Evolutionary conservation across 108 stramenopile species (phyloP).

Genomic region (Conticribra guillardii): DNA sequence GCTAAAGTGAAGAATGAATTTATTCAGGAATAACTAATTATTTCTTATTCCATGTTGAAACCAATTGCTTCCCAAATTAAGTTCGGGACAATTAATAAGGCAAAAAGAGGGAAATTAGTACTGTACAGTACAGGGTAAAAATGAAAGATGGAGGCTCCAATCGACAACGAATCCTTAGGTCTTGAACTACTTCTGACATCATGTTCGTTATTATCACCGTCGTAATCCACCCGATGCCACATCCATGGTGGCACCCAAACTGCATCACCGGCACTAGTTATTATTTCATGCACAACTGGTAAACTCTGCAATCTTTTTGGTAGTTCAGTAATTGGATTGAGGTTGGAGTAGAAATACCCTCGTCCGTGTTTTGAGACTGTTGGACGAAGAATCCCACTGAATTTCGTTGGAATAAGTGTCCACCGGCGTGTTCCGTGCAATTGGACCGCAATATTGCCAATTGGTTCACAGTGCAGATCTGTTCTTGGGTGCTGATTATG

Average conservation of each 20-base stretch:
- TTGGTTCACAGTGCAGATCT: slow-evolving; percentile 85
- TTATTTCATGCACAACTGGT: slow-evolving; percentile 55
- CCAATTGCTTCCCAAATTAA: slow-evolving; percentile 76
- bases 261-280: slow-evolving; percentile 70
- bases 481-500: slow-evolving; percentile 48
- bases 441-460: slow-evolving; percentile 85
- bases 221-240: slow-evolving; percentile 89
- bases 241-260: slow-evolving; percentile 81
- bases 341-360: slow-evolving; percentile 65
- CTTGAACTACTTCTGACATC: not conserved
- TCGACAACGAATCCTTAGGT: slow-evolving; percentile 41
- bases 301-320: slow-evolving; percentile 37
- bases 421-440: slow-evolving; percentile 65
- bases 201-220: not conserved
- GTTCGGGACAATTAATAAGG: slow-evolving; percentile 72
- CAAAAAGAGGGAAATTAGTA: slow-evolving; percentile 72
- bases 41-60: slow-evolving; percentile 54
- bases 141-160: slow-evolving; percentile 90
- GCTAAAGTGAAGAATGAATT: too few species aligned
- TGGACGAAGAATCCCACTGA: slow-evolving; percentile 60
- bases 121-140: slow-evolving; percentile 74
- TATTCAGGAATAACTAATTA: too few species aligned
- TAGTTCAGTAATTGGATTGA: slow-evolving; percentile 29
- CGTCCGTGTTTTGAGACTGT: slow-evolving; percentile 73
- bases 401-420: slow-evolving; percentile 73